A percentile compares a stretch with the other conserved stretches of the same genome.
Conservation (phyloP, 768 basidiomycete genomes). For the Tulasnella sp. region DNA sequence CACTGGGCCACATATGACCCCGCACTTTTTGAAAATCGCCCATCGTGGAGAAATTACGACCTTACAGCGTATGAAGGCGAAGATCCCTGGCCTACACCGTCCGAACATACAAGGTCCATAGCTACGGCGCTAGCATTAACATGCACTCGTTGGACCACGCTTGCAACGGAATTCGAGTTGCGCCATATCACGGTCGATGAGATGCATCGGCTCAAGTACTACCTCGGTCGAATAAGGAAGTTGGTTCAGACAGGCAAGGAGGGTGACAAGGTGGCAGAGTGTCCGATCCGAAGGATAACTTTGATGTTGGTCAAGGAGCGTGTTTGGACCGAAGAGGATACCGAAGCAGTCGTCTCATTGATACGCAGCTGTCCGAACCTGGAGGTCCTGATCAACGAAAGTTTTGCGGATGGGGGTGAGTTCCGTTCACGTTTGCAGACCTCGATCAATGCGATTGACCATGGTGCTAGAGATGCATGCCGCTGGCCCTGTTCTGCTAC, state of each 20-base stretch:
- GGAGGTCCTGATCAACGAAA: not conserved
- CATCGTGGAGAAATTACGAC: too few relatives aligned
- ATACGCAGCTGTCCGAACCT: not conserved
- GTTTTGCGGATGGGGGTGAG: not conserved
- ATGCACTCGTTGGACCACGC: not conserved
- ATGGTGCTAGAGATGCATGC: not conserved
- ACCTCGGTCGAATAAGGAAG: not conserved
- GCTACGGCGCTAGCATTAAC: not conserved
- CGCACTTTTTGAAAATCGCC: too few relatives aligned
- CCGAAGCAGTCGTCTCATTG: not conserved
- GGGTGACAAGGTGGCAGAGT: not conserved
- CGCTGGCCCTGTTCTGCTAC: not conserved
- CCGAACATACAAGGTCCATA: not conserved
- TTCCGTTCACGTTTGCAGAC: not conserved
- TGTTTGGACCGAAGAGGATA: constrained; percentile 2
- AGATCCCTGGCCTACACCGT: not conserved
- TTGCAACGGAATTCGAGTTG: constrained; percentile 1
- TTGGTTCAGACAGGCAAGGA: not conserved
- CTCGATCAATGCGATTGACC: not conserved
- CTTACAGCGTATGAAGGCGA: not conserved
- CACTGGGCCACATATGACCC: too few relatives aligned
- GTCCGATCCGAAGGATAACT: not conserved
- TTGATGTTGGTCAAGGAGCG: not conserved
- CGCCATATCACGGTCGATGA: not conserved
- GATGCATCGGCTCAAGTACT: not conserved